phyloP scores from a whole-genome alignment of 2,329 filamentous ascomycete species.

The Xylariaceae sp. region DNA sequence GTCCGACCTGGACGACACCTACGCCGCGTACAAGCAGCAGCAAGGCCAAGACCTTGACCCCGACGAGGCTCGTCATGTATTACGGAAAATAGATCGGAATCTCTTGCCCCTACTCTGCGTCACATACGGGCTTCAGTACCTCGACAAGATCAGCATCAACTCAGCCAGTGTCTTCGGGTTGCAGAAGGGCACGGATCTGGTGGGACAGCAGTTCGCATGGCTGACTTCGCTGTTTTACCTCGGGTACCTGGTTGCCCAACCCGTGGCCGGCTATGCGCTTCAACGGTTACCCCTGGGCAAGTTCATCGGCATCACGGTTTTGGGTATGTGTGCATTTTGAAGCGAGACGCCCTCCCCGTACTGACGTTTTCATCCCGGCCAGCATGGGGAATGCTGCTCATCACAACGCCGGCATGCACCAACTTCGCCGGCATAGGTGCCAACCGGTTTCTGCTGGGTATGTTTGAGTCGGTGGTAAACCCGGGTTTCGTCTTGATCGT shows the following conservation, averaged over 20 bases:
- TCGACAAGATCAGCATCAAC: slow-evolving; percentile 43
- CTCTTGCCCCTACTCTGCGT: slow-evolving; percentile 33
- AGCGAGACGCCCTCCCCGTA: neutral
- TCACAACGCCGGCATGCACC: slow-evolving; percentile 29
- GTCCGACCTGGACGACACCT: slow-evolving; percentile 34
- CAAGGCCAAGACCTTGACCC: slow-evolving; percentile 26
- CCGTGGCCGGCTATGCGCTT: slow-evolving; percentile 28
- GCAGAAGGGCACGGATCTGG: slow-evolving; percentile 44
- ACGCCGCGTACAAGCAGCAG: slow-evolving; percentile 32
- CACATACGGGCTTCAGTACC: slow-evolving; percentile 35
- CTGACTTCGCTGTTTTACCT: slow-evolving; percentile 35
- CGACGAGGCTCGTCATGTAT: slow-evolving; percentile 29
- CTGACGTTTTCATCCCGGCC: neutral
- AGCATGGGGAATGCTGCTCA: slow-evolving; percentile 31
- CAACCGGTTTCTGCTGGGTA: slow-evolving; percentile 29
- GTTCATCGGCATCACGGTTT: slow-evolving; percentile 25
- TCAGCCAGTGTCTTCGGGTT: slow-evolving; percentile 50
- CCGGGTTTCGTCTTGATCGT: slow-evolving; percentile 29
- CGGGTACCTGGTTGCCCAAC: slow-evolving; percentile 30
- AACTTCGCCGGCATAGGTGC: slow-evolving; percentile 29
- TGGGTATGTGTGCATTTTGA: slow-evolving; percentile 17
- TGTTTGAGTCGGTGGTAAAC: slow-evolving; percentile 30
- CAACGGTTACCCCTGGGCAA: slow-evolving; percentile 29
- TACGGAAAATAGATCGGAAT: slow-evolving; percentile 32
- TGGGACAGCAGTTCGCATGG: slow-evolving; percentile 51